Evolutionary conservation across 345 rosid genomes (phyloP).

Genomic region (Brassica cretica): DNA sequence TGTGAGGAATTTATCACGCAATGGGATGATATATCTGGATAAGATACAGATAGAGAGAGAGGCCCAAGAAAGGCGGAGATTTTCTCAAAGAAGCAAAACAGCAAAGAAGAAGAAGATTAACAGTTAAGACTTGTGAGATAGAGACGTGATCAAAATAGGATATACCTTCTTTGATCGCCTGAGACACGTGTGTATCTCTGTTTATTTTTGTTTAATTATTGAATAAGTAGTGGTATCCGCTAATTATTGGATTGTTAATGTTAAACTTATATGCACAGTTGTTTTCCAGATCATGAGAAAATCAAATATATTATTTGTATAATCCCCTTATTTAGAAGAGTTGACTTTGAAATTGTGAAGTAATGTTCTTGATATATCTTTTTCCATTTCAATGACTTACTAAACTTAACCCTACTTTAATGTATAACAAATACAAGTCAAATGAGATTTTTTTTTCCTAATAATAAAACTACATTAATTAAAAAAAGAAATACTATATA

Average conservation of each 20-base stretch:
- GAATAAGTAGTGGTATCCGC: neutral
- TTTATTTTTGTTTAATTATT: neutral
- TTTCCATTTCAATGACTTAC: neutral
- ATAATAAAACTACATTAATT: neutral
- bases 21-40: constrained; percentile 14
- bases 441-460: neutral
- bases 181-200: constrained; percentile 7
- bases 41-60: constrained; percentile 17
- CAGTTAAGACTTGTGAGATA: constrained; percentile 12
- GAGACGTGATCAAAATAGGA: constrained; percentile 20
- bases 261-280: constrained; percentile 8
- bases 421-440: neutral
- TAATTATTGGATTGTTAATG: neutral
- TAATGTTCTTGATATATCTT: neutral
- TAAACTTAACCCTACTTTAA: neutral
- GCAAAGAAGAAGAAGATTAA: constrained; percentile 13
- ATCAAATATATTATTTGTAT: neutral
- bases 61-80: constrained; percentile 26
- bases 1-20: constrained; percentile 19
- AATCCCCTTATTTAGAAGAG: neutral
- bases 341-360: neutral
- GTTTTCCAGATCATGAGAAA: constrained; percentile 20
- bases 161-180: neutral
- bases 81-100: neutral
- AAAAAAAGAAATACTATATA: neutral